Evolutionary conservation across 768 basidiomycete genomes (phyloP), one percentile per base, ranked within the genome.

Genomic region (Chalciporus chontae): DNA sequence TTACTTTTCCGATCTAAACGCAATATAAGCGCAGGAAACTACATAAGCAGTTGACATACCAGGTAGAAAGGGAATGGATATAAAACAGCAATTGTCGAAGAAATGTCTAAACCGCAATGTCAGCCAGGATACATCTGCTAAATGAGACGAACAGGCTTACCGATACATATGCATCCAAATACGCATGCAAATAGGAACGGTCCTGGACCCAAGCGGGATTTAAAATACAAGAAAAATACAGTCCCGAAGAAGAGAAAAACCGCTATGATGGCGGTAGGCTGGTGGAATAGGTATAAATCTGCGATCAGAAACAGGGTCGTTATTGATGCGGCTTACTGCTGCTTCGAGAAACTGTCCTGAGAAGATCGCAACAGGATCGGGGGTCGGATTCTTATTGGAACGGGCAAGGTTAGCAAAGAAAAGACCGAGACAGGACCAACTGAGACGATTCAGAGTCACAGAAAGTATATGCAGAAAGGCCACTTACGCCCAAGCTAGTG

Each of bases 361-460:
- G 5, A 79, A 61, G 3, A 78, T 76, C 3, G 69, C 69, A 8
- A 58, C 37, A 1, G 73, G 37, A 4, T 72, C 63, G 0, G 74
- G 78, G 19, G 58, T 62, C 3, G 72, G 64, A 45, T 73, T 66
- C 13, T 67, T 71, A 32, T 78, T 57, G 1, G 55, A 67, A 11
- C 87, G 77, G 1, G 83, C 73, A 4, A 86, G 60, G 58, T 78
- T 69, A 3, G 87, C 82, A 4, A 87, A 65, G 52, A 77, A 77
- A 6, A 88, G 78, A 4, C 78, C 87, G 4, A 90, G 69, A 59
- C 80, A 84, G 10, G 69, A 67, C 85, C 86, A 90, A 21, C 85
- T 87, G 38, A 31, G 45, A 8, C 31, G n/a, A 40, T 14, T 5
- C 42, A 13, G 21, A 36, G 15, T 21, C 15, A 8, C 4, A 41